Conservation (phyloP, 352 stramenopile species). For the Peronospora tabacina region DNA sequence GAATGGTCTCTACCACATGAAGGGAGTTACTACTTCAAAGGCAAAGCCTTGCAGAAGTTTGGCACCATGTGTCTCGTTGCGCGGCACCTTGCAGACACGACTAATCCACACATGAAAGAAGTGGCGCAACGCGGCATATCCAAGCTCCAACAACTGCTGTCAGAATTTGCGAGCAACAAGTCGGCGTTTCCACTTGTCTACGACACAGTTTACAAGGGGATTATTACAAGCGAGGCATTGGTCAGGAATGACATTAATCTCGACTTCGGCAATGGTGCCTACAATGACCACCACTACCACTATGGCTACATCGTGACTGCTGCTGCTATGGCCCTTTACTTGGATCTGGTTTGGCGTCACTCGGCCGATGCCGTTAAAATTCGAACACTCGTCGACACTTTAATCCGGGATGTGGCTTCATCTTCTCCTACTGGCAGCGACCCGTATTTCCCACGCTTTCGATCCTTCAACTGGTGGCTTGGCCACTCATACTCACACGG, state of each 20-base stretch:
- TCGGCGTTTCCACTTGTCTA: conserved; percentile 52
- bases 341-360: conserved; percentile 36
- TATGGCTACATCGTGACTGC: conserved; percentile 62
- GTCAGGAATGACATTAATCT: conserved; percentile 56
- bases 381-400: conserved; percentile 35
- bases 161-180: conserved; percentile 38
- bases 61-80: conserved; percentile 71
- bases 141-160: conserved; percentile 41
- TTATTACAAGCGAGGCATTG: conserved; percentile 52
- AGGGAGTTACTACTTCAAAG: conserved; percentile 83
- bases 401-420: conserved; percentile 48
- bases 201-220: conserved; percentile 60
- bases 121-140: conserved; percentile 39
- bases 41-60: conserved; percentile 72
- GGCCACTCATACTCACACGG: conserved; percentile 65
- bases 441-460: conserved; percentile 49
- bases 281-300: conserved; percentile 75
- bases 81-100: conserved; percentile 46
- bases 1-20: conserved; percentile 56
- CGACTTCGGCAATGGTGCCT: conserved; percentile 63
- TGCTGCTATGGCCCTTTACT: conserved; percentile 37
- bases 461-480: conserved; percentile 57
- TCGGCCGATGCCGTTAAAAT: conserved; percentile 33
- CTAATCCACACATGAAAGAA: conserved; percentile 38
- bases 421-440: conserved; percentile 22